Percentiles rank a stretch among this genome's conserved stretches.
Evolutionary conservation across 2,329 filamentous ascomycete genomes (phyloP).

Genomic region (Orbilia oligospora): DNA sequence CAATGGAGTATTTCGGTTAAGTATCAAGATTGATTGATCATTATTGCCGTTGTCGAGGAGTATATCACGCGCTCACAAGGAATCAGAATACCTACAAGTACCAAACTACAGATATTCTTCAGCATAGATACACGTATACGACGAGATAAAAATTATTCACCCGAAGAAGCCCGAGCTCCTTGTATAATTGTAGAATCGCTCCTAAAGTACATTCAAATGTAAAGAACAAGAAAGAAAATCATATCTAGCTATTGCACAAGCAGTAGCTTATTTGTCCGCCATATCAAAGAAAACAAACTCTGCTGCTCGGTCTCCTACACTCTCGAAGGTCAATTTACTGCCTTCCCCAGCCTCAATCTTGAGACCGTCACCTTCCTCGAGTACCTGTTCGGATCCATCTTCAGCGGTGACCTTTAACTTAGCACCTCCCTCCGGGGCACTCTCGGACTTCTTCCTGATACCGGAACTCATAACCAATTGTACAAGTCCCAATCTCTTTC

Average conservation of each 20-base stretch:
- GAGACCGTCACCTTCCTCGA: conserved; percentile 56
- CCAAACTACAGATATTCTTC: no score
- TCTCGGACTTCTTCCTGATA: conserved; percentile 56
- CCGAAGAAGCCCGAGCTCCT: conserved; percentile 1
- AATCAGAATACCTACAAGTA: no score
- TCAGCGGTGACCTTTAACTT: conserved; percentile 60
- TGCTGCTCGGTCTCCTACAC: conserved; percentile 36
- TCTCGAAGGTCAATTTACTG: conserved; percentile 59
- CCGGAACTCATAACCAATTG: conserved; percentile 60
- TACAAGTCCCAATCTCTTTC: conserved; percentile 54
- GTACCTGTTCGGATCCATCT: conserved; percentile 53
- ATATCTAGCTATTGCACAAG: not conserved
- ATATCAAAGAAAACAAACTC: conserved; percentile 61
- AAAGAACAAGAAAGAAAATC: not conserved
- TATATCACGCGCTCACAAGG: no score
- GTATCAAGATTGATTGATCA: no score
- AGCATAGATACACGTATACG: not conserved
- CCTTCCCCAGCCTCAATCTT: conserved; percentile 56
- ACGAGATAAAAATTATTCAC: not conserved
- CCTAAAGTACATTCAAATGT: conserved; percentile 22
- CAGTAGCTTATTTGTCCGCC: conserved; percentile 32
- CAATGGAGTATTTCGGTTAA: no score
- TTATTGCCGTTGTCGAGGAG: no score
- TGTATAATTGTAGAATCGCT: conserved; percentile 19
- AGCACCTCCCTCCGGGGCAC: conserved; percentile 50